Evolutionary conservation across 2,329 filamentous ascomycete genomes (phyloP).

Genomic region (Thelonectria blattea): DNA sequence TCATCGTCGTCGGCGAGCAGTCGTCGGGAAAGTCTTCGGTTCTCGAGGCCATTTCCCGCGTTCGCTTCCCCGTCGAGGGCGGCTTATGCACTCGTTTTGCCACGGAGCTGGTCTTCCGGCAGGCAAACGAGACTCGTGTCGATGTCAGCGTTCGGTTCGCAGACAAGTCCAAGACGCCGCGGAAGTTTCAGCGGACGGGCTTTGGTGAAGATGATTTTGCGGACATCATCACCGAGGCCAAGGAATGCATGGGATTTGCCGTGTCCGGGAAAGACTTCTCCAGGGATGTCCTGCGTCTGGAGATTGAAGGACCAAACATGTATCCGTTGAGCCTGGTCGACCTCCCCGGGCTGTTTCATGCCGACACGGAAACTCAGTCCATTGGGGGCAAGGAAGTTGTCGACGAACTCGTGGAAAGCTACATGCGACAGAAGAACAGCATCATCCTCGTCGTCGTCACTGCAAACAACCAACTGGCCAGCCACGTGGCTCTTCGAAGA

Average conservation of each 20-base stretch:
- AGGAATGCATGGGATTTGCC: constrained; percentile 54
- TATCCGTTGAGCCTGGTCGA: constrained; percentile 61
- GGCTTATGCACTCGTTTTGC: constrained; percentile 66
- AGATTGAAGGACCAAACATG: constrained; percentile 51
- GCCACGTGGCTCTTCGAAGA: constrained; percentile 57
- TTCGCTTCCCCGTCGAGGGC: constrained; percentile 63
- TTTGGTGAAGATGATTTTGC: constrained; percentile 51
- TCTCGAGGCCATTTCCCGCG: constrained; percentile 66
- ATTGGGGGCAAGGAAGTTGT: constrained; percentile 41
- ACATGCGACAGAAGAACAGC: constrained; percentile 63
- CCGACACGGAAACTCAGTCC: constrained; percentile 42
- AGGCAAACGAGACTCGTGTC: constrained; percentile 43
- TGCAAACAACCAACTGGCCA: constrained; percentile 55
- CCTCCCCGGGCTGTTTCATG: constrained; percentile 54
- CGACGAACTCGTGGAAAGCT: constrained; percentile 50
- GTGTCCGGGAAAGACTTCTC: constrained; percentile 46
- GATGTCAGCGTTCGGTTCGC: constrained; percentile 52
- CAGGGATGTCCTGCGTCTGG: constrained; percentile 53
- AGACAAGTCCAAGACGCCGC: constrained; percentile 26
- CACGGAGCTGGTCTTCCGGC: constrained; percentile 63
- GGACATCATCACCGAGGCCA: constrained; percentile 58
- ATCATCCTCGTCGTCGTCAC: constrained; percentile 64
- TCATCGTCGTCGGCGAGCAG: constrained; percentile 66
- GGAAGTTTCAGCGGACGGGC: constrained; percentile 40
- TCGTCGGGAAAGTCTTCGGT: constrained; percentile 70